Conservation (phyloP, 1,284 basidiomycete genomes). For the Ceratobasidium sp. region DNA sequence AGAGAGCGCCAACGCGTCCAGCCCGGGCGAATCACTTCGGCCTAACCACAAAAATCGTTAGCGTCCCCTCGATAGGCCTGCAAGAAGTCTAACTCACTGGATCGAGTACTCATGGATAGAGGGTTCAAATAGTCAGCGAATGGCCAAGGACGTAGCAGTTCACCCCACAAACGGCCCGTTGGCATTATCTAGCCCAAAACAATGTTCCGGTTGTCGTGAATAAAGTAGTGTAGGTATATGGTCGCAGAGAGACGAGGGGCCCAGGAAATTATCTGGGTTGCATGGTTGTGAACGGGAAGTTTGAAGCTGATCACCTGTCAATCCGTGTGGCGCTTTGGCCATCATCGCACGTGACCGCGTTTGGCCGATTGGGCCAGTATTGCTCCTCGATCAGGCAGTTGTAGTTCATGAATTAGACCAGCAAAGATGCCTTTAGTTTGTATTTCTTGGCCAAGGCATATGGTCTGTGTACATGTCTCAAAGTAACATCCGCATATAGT, state of each 20-base stretch:
- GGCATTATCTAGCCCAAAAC: neutral
- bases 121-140: constrained; percentile 30
- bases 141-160: constrained; percentile 20
- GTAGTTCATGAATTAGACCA: neutral
- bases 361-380: neutral
- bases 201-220: neutral
- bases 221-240: neutral
- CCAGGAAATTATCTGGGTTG: constrained; percentile 10
- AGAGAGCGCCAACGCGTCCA: constrained; percentile 29
- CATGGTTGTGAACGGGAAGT: neutral
- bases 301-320: constrained; percentile 31
- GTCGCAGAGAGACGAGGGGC: constrained; percentile 3
- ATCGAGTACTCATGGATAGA: constrained; percentile 24
- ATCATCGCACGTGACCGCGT: constrained; percentile 22
- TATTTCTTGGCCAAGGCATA: neutral
- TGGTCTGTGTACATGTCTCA: neutral
- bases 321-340: constrained; percentile 1
- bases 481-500: neutral
- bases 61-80: neutral
- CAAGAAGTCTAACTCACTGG: constrained; percentile 9
- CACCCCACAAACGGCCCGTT: constrained; percentile 1
- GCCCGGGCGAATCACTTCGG: constrained; percentile 27
- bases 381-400: neutral
- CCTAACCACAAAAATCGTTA: neutral
- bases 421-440: neutral